These are phyloP conservation scores for Chlorophyllum brunneum DNA, from an alignment of 768 basidiomycete genomes.

Conservation along the genomic window DNA sequence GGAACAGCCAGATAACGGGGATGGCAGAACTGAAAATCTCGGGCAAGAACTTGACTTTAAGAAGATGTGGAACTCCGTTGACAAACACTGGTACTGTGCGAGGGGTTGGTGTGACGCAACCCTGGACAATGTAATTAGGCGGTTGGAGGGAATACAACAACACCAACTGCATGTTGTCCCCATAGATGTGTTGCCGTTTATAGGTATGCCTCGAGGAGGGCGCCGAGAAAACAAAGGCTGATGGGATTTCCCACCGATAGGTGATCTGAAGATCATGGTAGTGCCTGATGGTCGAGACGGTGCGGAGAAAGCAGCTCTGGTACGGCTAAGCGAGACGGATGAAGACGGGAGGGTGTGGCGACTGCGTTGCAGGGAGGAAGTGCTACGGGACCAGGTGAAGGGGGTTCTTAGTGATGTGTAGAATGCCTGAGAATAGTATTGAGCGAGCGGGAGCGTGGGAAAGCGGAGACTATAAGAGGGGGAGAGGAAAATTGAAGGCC, in stretches of 20 bases:
- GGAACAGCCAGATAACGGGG: conserved; percentile 29
- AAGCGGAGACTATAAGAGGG: conserved; percentile 11
- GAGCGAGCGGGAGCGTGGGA: conserved; percentile 16
- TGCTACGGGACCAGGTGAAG: conserved; percentile 42
- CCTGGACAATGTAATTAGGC: conserved; percentile 49
- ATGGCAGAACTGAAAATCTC: conserved; percentile 14
- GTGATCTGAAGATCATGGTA: conserved; percentile 63
- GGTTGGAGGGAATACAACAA: conserved; percentile 43
- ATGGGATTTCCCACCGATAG: conserved; percentile 30
- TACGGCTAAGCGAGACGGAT: conserved; percentile 60
- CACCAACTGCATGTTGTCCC: conserved; percentile 48
- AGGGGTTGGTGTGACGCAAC: conserved; percentile 71
- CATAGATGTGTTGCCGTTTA: conserved; percentile 53
- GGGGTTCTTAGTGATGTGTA: conserved; percentile 25
- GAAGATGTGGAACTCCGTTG: conserved; percentile 50
- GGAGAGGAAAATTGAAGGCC: conserved; percentile 7
- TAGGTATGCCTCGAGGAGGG: conserved; percentile 38
- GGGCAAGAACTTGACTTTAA: conserved; percentile 43
- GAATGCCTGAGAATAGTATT: not conserved
- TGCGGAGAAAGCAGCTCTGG: conserved; percentile 26
- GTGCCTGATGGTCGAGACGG: conserved; percentile 19
- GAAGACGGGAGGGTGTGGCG: conserved; percentile 75
- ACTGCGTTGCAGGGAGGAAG: conserved; percentile 48
- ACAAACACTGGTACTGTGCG: conserved; percentile 30
- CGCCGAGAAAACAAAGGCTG: not conserved